Evolutionary conservation across 129 eudicot species (phyloP).

Genomic region (Apium graveolens): DNA sequence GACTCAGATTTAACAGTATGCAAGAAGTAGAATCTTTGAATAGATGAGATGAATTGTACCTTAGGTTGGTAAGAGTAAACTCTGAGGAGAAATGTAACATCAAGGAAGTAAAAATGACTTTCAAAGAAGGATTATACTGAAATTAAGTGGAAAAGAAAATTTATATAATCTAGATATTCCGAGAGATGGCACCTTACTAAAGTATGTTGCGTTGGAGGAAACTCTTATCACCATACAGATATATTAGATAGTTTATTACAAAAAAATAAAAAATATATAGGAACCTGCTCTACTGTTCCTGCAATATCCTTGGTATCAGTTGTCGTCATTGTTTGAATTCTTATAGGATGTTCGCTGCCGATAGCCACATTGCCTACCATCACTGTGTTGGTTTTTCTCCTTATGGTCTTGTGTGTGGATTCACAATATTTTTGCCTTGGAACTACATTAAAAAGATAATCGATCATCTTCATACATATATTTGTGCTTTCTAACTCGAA

Average conservation of each 20-base stretch:
- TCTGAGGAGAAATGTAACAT: neutral
- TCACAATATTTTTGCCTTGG: constrained; percentile 94
- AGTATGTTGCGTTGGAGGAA: neutral
- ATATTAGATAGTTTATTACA: neutral
- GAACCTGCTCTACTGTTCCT: constrained; percentile 88
- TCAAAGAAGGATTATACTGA: neutral
- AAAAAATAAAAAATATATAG: neutral
- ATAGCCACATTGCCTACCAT: constrained; percentile 97
- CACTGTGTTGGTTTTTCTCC: constrained; percentile 93
- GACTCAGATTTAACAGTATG: neutral
- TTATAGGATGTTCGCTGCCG: constrained; percentile 95
- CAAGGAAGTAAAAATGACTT: neutral
- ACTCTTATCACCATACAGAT: neutral
- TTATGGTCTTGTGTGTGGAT: constrained; percentile 73
- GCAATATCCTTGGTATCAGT: constrained; percentile 90
- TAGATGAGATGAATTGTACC: neutral
- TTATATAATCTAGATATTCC: neutral
- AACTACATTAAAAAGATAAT: constrained; percentile 39
- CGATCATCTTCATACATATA: neutral
- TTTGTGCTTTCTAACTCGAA: neutral
- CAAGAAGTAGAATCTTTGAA: neutral
- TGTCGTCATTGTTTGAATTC: constrained; percentile 96
- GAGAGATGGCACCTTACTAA: neutral
- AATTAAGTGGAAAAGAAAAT: neutral
- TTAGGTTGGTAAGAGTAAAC: neutral